Percentiles rank a stretch among this genome's conserved stretches.
These are phyloP conservation scores for Fomitopsis pulvina DNA, from an alignment of 768 basidiomycete species.

Conservation along the genomic window DNA sequence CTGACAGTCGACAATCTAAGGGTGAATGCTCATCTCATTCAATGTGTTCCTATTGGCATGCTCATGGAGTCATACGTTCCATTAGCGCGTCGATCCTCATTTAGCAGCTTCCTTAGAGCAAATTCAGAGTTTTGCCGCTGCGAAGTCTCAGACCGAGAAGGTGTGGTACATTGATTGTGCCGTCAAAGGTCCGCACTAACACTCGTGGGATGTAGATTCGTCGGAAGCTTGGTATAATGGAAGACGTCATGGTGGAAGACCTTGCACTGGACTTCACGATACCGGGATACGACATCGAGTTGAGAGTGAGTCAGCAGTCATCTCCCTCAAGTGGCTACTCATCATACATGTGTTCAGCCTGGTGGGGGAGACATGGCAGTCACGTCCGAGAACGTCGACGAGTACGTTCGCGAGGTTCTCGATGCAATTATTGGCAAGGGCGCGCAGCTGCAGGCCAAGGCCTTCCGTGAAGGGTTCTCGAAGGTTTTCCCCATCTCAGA, in stretches of 20 bases:
- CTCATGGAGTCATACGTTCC: no score
- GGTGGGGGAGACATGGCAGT: conserved; percentile 76
- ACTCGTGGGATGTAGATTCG: conserved; percentile 13
- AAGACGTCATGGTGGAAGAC: conserved; percentile 72
- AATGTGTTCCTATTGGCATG: neutral
- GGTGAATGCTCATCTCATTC: conserved; percentile 33
- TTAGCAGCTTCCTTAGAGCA: conserved; percentile 84
- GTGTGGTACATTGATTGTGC: conserved; percentile 24
- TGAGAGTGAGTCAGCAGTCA: conserved; percentile 50
- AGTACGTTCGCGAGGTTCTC: conserved; percentile 83
- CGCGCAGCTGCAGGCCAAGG: conserved; percentile 70
- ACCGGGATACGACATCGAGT: conserved; percentile 91
- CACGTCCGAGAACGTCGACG: conserved; percentile 81
- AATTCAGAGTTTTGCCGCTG: conserved; percentile 59
- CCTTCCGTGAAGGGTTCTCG: conserved; percentile 92
- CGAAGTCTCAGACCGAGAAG: conserved; percentile 44
- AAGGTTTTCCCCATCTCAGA: conserved; percentile 94
- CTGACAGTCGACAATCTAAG: conserved; percentile 78
- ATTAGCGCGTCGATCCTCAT: conserved; percentile 76
- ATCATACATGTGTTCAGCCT: conserved; percentile 37
- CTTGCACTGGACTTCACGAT: conserved; percentile 94
- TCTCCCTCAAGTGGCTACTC: neutral
- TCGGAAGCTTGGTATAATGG: conserved; percentile 37
- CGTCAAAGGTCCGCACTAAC: neutral
- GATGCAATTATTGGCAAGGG: conserved; percentile 86